Evolutionary conservation across 2,329 filamentous ascomycete species (phyloP), one percentile per base, ranked within the genome.

Genomic region (Trichoderma gracile): DNA sequence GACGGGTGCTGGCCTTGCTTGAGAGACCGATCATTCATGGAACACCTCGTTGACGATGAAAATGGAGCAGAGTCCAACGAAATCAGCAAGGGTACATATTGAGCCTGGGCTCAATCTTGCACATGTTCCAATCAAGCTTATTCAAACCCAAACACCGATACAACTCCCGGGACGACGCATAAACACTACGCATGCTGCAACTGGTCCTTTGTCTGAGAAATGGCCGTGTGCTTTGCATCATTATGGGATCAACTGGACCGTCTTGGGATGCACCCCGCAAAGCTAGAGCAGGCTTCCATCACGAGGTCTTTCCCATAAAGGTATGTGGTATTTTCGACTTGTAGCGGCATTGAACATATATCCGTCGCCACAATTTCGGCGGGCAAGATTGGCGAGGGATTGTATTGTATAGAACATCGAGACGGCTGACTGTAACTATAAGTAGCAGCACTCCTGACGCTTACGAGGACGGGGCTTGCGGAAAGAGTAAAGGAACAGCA

Each of bases 261-360:
- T 53, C 17, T 17, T 61, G 25, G 12, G n/a, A 10, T 17, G 38
- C 38, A 43, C 57, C 57, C 57, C 57, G 57, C 57, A 53, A 47
- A 30, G 12, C 47, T 61, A 61, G 49, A 45, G 23, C 47, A 27
- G 27, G 46, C 30, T 43, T 53, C 47, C 38, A 5, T 53, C 21
- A 30, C 38, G 38, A 42, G 23, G 52, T 17, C 33, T 52, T n/a
- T 53, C 57, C 57, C 19, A 43, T 43, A 52, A 45, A 61, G 57
- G 47, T 52, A 61, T 61, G 57, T 61, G 33, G 57, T 53, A 61
- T 61, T 60, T n/a, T 52, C 40, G 5, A 33, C 38, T 60, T 33
- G 47, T 38, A 30, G 23, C 47, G 38, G 40, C 25, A 5, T 8
- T n/a, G 47, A 30, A 23, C 12, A 15, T 50, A 43, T 27, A 21